Evolutionary conservation across 768 basidiomycete genomes (phyloP), one percentile per base, ranked within the genome.

Genomic region (Pulveroboletus sp.): DNA sequence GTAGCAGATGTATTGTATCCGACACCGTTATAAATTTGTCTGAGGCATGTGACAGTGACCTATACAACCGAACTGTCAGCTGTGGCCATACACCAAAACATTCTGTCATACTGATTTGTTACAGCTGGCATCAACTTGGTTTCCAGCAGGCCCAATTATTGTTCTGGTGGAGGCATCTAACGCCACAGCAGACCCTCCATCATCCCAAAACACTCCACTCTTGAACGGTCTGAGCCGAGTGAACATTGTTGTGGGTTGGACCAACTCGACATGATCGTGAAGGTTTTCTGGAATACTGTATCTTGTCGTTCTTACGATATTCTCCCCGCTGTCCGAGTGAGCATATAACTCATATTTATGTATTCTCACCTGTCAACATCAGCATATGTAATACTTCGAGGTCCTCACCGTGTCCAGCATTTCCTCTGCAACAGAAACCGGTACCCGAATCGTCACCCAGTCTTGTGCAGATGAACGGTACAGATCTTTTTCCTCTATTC

Each of bases 191-290:
- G 21, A 53, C 37, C 7, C 27, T 15, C 21, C 38, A 1, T 57
- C 54, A 10, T 67, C 51, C 59, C 59, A 68, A 47, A 71, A 67
- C 21, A 79, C 56, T 0, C 71, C 77, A 5, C 73, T 73, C 50
- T 57, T 72, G 46, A 77, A 67, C 8, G 66, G 65, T 53, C 72
- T 77, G 51, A 70, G 66, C 50, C 75, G 75, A 38, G 74, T 69
- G 57, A 88, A 89, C 63, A 80, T 75, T 2, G 84, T 88, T 3
- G 86, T 88, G 0, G 86, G 86, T 53, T 87, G 84, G 27, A 89
- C 70, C 28, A 87, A 65, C 33, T 86, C 83, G 49, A 88, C 63
- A 58, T 87, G 83, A 4, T 71, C 67, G 56, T 82, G 75, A 40
- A 88, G 65, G 49, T 76, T 53, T 40, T 72, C 71, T 0, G 86